Conservation (phyloP, 108 stramenopile species). For the Chaetoceros tenuissimus region DNA sequence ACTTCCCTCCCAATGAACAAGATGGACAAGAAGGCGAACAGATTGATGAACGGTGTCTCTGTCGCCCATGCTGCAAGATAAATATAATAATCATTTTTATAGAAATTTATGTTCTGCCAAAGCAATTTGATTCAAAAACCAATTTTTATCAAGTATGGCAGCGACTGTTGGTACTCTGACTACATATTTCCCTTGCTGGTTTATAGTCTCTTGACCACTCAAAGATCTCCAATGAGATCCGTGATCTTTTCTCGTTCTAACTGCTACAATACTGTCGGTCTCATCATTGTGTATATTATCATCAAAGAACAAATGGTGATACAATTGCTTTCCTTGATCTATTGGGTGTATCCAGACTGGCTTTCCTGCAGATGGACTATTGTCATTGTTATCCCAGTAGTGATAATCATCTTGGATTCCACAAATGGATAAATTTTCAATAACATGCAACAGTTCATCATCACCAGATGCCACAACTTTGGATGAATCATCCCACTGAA, state of each 20-base stretch:
- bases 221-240: conserved; percentile 27
- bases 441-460: conserved; percentile 41
- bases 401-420: conserved; percentile 78
- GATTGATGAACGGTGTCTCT: conserved; percentile 66
- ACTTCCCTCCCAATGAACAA: conserved; percentile 57
- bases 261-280: conserved; percentile 60
- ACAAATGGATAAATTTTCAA: conserved; percentile 39
- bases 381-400: conserved; percentile 52
- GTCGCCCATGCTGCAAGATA: conserved; percentile 69
- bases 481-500: conserved; percentile 6
- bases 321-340: background rate
- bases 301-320: conserved; percentile 79
- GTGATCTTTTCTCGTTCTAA: conserved; percentile 30
- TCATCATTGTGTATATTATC: conserved; percentile 81
- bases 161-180: conserved; percentile 74
- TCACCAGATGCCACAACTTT: conserved; percentile 48
- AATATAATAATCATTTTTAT: conserved; percentile 2
- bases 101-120: conserved; percentile 21
- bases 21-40: conserved; percentile 86
- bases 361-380: conserved; percentile 67
- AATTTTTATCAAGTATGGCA: conserved; percentile 56
- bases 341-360: conserved; percentile 63
- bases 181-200: conserved; percentile 59
- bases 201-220: conserved; percentile 24
- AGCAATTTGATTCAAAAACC: conserved; percentile 64